phyloP scores from a whole-genome alignment of 441 rosid species.

The Euphorbia corollata region DNA sequence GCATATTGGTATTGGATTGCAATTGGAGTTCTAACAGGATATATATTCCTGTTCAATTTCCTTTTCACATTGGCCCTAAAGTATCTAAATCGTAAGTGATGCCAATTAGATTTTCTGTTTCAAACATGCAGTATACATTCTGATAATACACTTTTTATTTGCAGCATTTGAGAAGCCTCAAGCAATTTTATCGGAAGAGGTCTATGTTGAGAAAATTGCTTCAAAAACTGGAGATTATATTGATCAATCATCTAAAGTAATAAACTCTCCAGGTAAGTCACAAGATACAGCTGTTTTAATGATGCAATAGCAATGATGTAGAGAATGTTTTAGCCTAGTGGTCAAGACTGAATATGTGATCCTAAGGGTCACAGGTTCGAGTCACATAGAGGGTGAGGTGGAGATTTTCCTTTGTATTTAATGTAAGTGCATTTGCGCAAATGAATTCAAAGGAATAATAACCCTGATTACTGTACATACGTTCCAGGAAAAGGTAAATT shows the following conservation, averaged over 20 bases:
- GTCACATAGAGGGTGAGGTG: too few relatives aligned
- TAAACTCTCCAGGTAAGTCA: constrained; percentile 25
- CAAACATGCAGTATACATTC: constrained; percentile 5
- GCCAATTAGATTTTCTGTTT: constrained; percentile 1
- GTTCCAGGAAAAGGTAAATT: constrained; percentile 31
- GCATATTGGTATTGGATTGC: constrained; percentile 91
- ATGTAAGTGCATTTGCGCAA: not conserved
- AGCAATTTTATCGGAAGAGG: constrained; percentile 45
- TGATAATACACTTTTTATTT: constrained; percentile 14
- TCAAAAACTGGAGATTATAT: constrained; percentile 25
- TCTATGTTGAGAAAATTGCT: constrained; percentile 33
- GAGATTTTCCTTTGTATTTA: not conserved
- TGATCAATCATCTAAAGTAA: constrained; percentile 27
- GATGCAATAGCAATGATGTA: too few relatives aligned
- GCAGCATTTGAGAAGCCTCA: constrained; percentile 63
- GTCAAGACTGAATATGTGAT: too few relatives aligned
- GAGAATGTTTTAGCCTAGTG: too few relatives aligned
- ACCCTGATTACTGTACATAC: constrained; percentile 6
- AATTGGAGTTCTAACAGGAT: constrained; percentile 57
- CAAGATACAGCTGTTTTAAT: not conserved
- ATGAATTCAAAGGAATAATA: not conserved
- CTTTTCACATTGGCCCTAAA: constrained; percentile 56
- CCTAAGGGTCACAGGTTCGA: too few relatives aligned
- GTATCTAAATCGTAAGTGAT: constrained; percentile 58
- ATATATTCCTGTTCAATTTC: constrained; percentile 50